Percentiles rank a stretch among this genome's conserved stretches.
Conservation (phyloP, 2,329 filamentous ascomycete genomes). For the Arthroderma sp. region DNA sequence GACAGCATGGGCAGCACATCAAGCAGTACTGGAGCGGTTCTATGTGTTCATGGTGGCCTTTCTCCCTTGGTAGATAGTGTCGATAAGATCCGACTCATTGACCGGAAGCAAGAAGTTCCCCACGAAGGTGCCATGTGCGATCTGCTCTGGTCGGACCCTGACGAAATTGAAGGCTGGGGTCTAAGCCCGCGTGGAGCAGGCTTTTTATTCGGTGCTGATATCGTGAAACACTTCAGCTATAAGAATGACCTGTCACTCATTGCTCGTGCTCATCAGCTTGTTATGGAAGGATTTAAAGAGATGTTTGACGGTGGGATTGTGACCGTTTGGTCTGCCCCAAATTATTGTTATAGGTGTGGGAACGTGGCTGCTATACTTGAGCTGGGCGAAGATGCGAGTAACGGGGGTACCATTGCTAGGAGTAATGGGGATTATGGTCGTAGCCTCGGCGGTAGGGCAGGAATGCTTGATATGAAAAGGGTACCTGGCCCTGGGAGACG, state of each 20-base stretch:
- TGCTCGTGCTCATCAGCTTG: constrained; percentile 86
- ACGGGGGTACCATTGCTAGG: constrained; percentile 55
- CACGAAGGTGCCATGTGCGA: constrained; percentile 99
- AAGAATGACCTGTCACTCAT: constrained; percentile 85
- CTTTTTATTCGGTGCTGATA: constrained; percentile 86
- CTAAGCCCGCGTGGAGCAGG: constrained; percentile 86
- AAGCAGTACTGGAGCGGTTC: constrained; percentile 63
- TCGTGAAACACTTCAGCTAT: constrained; percentile 93
- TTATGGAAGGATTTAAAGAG: constrained; percentile 99
- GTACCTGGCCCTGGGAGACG: constrained; percentile 64
- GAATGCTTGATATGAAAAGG: constrained; percentile 36
- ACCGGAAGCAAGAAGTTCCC: constrained; percentile 94
- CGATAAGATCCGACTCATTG: constrained; percentile 87
- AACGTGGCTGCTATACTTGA: constrained; percentile 94
- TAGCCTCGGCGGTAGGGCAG: constrained; percentile 34
- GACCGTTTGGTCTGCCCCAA: constrained; percentile 96
- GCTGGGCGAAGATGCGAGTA: constrained; percentile 74
- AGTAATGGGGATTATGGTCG: constrained; percentile 41
- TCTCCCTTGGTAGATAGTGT: constrained; percentile 85
- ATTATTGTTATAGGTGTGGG: constrained; percentile 92
- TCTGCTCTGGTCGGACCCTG: constrained; percentile 91
- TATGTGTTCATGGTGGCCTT: constrained; percentile 91
- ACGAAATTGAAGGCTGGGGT: constrained; percentile 96
- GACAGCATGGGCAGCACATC: constrained; percentile 44
- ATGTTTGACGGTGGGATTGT: constrained; percentile 97